phyloP scores from a whole-genome alignment of 2,329 filamentous ascomycete genomes.

The Pseudogymnoascus sp. region DNA sequence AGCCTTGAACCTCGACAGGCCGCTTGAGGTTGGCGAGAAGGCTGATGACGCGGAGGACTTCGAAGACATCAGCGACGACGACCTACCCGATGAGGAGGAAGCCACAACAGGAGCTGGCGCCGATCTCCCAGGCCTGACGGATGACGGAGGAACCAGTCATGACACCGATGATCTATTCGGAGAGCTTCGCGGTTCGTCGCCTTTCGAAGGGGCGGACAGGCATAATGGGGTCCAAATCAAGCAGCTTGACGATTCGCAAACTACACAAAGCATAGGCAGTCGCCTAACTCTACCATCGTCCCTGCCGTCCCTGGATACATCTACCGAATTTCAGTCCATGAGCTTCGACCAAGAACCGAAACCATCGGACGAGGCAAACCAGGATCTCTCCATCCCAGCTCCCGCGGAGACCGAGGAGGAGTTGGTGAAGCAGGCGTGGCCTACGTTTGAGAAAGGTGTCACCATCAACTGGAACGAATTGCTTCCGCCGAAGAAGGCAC shows the following conservation, averaged over 20 bases:
- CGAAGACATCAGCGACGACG: constrained; percentile 86
- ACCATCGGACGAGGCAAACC: constrained; percentile 36
- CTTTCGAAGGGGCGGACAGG: constrained; percentile 20
- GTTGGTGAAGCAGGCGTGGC: constrained; percentile 71
- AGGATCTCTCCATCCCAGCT: constrained; percentile 58
- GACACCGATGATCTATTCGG: constrained; percentile 62
- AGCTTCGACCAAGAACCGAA: constrained; percentile 37
- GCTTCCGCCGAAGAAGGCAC: constrained; percentile 71
- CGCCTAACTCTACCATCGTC: constrained; percentile 18
- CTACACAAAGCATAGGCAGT: constrained; percentile 15
- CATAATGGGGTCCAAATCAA: constrained; percentile 27
- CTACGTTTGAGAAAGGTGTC: constrained; percentile 67
- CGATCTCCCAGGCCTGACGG: constrained; percentile 32
- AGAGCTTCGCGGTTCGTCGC: constrained; percentile 37
- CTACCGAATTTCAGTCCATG: constrained; percentile 30
- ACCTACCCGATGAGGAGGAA: constrained; percentile 74
- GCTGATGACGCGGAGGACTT: constrained; percentile 88
- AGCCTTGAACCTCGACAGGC: constrained; percentile 36
- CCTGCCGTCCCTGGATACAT: constrained; percentile 13
- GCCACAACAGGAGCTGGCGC: constrained; percentile 18
- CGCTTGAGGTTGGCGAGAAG: constrained; percentile 65
- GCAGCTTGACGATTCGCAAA: constrained; percentile 17
- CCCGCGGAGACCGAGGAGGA: constrained; percentile 68
- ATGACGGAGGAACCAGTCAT: constrained; percentile 53
- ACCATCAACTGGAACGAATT: constrained; percentile 75